Conservation (phyloP, 2,329 filamentous ascomycete species). For the Alternaria ventricosa region DNA sequence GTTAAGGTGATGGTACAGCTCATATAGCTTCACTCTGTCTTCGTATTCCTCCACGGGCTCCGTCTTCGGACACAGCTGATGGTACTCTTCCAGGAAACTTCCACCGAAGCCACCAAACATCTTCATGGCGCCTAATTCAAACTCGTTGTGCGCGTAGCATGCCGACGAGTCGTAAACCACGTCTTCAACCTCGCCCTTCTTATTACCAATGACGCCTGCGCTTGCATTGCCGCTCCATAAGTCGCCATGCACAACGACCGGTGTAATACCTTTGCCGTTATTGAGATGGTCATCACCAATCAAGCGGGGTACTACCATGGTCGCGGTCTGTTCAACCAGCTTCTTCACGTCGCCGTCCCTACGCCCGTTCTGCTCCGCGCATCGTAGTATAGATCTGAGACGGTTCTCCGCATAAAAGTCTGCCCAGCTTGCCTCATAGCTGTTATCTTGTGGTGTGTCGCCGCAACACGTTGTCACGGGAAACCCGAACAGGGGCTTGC, state of each 20-base stretch:
- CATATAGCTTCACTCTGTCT: slow-evolving; percentile 82
- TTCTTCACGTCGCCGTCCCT: slow-evolving; percentile 65
- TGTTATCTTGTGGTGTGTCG: slow-evolving; percentile 81
- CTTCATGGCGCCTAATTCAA: slow-evolving; percentile 89
- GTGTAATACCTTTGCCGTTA: slow-evolving; percentile 65
- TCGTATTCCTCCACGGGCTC: slow-evolving; percentile 83
- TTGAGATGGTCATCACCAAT: slow-evolving; percentile 72
- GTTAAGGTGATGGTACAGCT: slow-evolving; percentile 90
- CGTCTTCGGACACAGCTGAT: slow-evolving; percentile 74
- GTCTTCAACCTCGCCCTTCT: slow-evolving; percentile 71
- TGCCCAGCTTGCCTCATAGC: slow-evolving; percentile 75
- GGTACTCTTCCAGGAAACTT: slow-evolving; percentile 79
- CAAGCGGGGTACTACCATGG: slow-evolving; percentile 74
- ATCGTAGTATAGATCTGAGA: slow-evolving; percentile 68
- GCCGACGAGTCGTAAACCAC: slow-evolving; percentile 83
- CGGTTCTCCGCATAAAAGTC: slow-evolving; percentile 84
- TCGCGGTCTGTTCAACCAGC: slow-evolving; percentile 69
- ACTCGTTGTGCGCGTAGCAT: slow-evolving; percentile 87
- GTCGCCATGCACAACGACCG: slow-evolving; percentile 88
- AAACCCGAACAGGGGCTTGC: slow-evolving; percentile 77
- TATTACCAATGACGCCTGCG: slow-evolving; percentile 63
- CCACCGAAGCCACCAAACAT: slow-evolving; percentile 91
- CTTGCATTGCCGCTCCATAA: slow-evolving; percentile 90
- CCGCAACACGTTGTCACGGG: slow-evolving; percentile 86
- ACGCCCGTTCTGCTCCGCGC: slow-evolving; percentile 68